Evolutionary conservation across 352 stramenopile species (phyloP).

Genomic region (Phytophthora pinifolia): DNA sequence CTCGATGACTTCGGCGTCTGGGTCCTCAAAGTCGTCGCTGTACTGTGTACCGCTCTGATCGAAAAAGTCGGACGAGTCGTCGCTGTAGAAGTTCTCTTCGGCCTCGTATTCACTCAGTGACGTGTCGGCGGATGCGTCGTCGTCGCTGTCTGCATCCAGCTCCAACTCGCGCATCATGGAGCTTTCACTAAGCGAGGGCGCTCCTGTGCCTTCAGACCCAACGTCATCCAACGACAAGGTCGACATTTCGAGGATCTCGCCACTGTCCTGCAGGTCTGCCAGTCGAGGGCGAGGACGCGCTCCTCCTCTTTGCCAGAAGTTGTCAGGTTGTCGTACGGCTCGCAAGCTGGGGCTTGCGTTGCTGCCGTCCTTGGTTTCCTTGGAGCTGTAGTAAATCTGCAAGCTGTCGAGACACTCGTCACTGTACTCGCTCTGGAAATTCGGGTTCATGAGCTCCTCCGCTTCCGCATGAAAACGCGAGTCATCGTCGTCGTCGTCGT

Average conservation of each 20-base stretch:
- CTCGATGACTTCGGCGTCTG: constrained; percentile 76
- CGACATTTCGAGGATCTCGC: constrained; percentile 27
- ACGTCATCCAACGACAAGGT: constrained; percentile 39
- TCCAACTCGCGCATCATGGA: constrained; percentile 60
- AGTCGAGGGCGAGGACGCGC: constrained; percentile 4
- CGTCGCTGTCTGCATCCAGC: constrained; percentile 49
- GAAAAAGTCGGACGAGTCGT: constrained; percentile 70
- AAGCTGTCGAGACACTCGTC: constrained; percentile 79
- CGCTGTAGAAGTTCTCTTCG: constrained; percentile 86
- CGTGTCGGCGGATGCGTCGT: constrained; percentile 38
- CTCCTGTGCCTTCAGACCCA: constrained; percentile 22
- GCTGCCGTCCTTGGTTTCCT: constrained; percentile 24
- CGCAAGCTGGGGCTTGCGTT: constrained; percentile 6
- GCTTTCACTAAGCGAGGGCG: constrained; percentile 50
- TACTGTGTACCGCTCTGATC: constrained; percentile 71
- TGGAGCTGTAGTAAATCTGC: constrained; percentile 64
- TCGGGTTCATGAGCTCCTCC: constrained; percentile 75
- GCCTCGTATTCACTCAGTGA: constrained; percentile 75
- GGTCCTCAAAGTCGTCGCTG: constrained; percentile 83
- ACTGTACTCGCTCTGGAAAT: constrained; percentile 80
- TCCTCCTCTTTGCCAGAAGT: constrained; percentile 1
- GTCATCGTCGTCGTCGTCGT: constrained; percentile 36
- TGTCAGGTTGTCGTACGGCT: constrained; percentile 9
- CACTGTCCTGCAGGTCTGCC: constrained; percentile 18
- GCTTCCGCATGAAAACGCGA: constrained; percentile 52